These are phyloP conservation scores for Escallonia rubra DNA, from an alignment of 129 eudicot genomes.

Conservation along the genomic window DNA sequence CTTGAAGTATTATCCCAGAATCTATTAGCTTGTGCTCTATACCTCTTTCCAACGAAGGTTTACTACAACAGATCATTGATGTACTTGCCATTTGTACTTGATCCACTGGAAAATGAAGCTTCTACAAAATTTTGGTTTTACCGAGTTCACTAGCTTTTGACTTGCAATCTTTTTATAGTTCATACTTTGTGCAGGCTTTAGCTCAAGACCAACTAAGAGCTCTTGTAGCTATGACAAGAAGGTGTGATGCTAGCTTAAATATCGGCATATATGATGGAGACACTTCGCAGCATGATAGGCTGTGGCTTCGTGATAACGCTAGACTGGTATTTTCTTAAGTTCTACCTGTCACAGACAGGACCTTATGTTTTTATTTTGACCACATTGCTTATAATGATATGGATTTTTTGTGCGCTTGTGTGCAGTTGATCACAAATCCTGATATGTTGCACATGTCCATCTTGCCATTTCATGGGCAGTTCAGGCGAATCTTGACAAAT, in stretches of 20 bases:
- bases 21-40: slow-evolving; percentile 73
- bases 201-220: slow-evolving; percentile 97
- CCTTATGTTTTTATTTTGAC: slow-evolving; percentile 6
- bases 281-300: slow-evolving; percentile 74
- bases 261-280: slow-evolving; percentile 91
- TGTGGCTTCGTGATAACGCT: slow-evolving; percentile 76
- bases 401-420: slow-evolving; percentile 12
- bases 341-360: background rate
- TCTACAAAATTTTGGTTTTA: background rate
- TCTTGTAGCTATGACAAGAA: slow-evolving; percentile 46
- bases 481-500: slow-evolving; percentile 64
- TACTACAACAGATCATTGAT: slow-evolving; percentile 2
- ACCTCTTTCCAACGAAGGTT: slow-evolving; percentile 93
- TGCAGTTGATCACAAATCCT: slow-evolving; percentile 94
- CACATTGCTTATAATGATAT: slow-evolving; percentile 8
- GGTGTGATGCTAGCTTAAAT: slow-evolving; percentile 47
- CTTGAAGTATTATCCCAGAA: slow-evolving; percentile 68
- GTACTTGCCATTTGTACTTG: slow-evolving; percentile 1
- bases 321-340: slow-evolving; percentile 59
- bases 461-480: slow-evolving; percentile 75
- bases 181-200: slow-evolving; percentile 61
- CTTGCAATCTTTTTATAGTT: background rate
- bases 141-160: background rate
- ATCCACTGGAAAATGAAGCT: background rate
- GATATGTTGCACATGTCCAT: slow-evolving; percentile 94